Percentiles rank a stretch among this genome's conserved stretches.
Conservation (phyloP, 495 filamentous ascomycete species). For the Penicillium waksmanii region DNA sequence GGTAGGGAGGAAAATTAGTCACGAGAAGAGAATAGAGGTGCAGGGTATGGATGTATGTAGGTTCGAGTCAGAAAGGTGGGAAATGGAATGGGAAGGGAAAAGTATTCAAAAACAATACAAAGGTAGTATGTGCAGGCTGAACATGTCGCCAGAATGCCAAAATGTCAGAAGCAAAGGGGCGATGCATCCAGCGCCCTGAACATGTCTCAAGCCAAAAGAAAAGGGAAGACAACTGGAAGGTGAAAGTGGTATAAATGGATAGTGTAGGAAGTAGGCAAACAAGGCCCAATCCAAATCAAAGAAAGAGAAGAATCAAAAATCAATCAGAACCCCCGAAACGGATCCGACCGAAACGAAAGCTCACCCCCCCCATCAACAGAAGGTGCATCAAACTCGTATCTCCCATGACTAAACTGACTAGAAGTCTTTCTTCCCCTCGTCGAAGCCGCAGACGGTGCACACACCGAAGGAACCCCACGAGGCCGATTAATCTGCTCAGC, state of each 20-base stretch:
- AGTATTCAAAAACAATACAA: too few species aligned
- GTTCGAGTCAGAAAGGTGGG: too few species aligned
- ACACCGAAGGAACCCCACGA: constrained; percentile 8
- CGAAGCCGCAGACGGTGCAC: background rate
- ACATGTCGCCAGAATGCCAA: too few species aligned
- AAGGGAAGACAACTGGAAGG: too few species aligned
- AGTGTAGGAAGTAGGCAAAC: background rate
- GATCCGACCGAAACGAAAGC: constrained; percentile 40
- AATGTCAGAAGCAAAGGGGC: too few species aligned
- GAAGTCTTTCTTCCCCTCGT: constrained; percentile 36
- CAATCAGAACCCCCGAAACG: constrained; percentile 43
- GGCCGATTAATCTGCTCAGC: constrained; percentile 39
- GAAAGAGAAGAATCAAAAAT: background rate
- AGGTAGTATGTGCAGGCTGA: too few species aligned
- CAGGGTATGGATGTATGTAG: background rate
- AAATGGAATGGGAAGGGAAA: too few species aligned
- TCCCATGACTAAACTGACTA: constrained; percentile 42
- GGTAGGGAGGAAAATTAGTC: constrained; percentile 5
- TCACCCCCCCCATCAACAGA: constrained; percentile 36
- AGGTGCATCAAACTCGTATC: constrained; percentile 37
- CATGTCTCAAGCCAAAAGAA: too few species aligned
- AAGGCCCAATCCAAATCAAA: too few species aligned
- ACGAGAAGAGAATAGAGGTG: background rate
- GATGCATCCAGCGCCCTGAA: too few species aligned
- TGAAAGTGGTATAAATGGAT: background rate